These are phyloP conservation scores for Verticillium nubilum DNA, from an alignment of 2,329 filamentous ascomycete genomes.

Conservation along the genomic window DNA sequence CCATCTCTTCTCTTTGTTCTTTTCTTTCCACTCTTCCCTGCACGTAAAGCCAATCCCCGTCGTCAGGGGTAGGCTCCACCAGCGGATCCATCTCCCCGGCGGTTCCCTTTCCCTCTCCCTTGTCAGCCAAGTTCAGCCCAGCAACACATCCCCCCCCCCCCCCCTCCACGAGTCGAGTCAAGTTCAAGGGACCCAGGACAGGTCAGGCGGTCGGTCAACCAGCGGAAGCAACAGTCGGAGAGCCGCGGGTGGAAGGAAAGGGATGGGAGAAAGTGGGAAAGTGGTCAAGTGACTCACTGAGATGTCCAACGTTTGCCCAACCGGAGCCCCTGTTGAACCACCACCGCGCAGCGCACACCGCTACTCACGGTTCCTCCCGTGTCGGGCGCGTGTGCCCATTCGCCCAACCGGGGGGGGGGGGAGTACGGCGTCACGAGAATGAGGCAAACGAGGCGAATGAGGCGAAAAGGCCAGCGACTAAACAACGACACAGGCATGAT, in stretches of 20 bases:
- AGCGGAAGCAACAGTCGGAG: neutral
- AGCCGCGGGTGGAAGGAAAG: no score
- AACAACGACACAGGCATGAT: neutral
- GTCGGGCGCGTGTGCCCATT: neutral
- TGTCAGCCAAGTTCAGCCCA: no score
- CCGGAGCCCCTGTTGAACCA: neutral
- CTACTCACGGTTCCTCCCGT: neutral
- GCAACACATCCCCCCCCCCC: no score
- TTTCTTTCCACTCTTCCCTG: no score
- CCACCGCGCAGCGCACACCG: neutral
- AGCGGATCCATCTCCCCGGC: no score
- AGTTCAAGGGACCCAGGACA: no score
- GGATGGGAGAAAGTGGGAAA: neutral
- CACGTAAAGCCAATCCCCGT: no score
- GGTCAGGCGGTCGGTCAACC: neutral
- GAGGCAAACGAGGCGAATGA: neutral
- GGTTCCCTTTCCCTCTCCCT: no score
- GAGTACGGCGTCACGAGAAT: neutral
- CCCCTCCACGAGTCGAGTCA: no score
- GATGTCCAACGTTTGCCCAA: neutral
- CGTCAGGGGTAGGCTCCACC: no score
- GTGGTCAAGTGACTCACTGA: neutral
- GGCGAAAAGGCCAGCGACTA: neutral
- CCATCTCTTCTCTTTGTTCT: no score
- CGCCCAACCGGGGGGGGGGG: neutral